Base-by-base conservation (phyloP, 805 yeast species). In the Maudiozyma saulgeensis region DNA sequence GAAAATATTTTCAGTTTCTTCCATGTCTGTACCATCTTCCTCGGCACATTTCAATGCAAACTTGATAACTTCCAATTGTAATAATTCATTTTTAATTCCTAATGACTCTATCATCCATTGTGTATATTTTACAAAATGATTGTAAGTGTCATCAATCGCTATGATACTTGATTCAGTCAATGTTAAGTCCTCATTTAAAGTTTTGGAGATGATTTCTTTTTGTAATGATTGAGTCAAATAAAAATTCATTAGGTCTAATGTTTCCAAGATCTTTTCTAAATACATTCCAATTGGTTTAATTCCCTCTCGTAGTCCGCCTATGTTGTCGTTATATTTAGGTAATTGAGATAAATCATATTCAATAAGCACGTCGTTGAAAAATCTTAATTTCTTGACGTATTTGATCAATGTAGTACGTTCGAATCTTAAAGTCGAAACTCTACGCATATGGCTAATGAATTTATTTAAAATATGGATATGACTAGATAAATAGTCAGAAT, bases 101-200 rank as follows among this genome's bases (percentile, higher is more conserved):
- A 63, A 35, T 0, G 69, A 59, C 42, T 64, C 69, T 15, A 62
- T 46, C 61, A 62, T 55, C 70, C 70, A 66, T 50, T 66, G 69
- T 6, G 63, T 61, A 49, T 61, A 65, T 41, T 66, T 66, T 28
- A 64, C 63, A 47, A 60, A 64, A 49, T 62, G 66, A 31, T 63
- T 64, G 47, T 59, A 63, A 7, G 61, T 51, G 28, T 62, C 67
- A 32, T 65, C 66, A 16, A 65, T 56, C 5, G 54, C 49, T 4
- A 49, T 51, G 11, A 62, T 52, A 32, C 62, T 53, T 1, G 50
- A 54, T 2, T 57, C 60, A 13, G 61, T 46, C 9, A 65, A 39
- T 4, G 56, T 53, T 16, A 66, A 40, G 35, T 61, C 58, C 11
- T 48, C 47, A 45, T 66, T 66, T 45, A 66, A 46, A 12, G 70